These are phyloP conservation scores for Neopestalotiopsis clavispora DNA, from an alignment of 2,329 filamentous ascomycete genomes.

Conservation along the genomic window DNA sequence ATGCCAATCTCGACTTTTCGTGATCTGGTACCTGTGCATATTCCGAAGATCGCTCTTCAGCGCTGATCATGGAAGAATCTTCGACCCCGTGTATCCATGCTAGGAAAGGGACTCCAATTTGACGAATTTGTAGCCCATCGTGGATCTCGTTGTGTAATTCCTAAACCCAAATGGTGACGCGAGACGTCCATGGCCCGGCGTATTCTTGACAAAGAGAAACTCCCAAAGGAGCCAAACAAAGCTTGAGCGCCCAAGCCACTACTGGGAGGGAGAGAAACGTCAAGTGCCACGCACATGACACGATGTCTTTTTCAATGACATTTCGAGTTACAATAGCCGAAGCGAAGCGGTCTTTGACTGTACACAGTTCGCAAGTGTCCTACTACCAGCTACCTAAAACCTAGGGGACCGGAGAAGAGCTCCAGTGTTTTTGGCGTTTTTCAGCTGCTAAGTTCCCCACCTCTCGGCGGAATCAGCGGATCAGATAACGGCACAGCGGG, in stretches of 20 bases:
- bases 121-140: not conserved
- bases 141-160: not conserved
- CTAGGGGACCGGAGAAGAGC: not conserved
- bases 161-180: not conserved
- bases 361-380: not conserved
- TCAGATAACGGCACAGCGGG: conserved; percentile 14
- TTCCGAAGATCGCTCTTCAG: not conserved
- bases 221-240: not conserved
- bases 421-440: not conserved
- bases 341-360: not conserved
- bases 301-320: not conserved
- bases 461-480: not conserved
- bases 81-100: not conserved
- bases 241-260: not conserved
- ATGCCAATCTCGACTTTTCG: not conserved
- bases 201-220: conserved; percentile 14
- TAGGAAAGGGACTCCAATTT: not conserved
- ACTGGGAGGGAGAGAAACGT: not conserved
- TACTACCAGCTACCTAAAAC: no score
- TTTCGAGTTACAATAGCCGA: not conserved
- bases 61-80: not conserved
- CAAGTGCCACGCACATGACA: not conserved
- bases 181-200: not conserved
- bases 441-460: not conserved
- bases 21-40: not conserved